These are phyloP conservation scores for Nitzschia putrida DNA, from an alignment of 108 stramenopile genomes.

Conservation along the genomic window DNA sequence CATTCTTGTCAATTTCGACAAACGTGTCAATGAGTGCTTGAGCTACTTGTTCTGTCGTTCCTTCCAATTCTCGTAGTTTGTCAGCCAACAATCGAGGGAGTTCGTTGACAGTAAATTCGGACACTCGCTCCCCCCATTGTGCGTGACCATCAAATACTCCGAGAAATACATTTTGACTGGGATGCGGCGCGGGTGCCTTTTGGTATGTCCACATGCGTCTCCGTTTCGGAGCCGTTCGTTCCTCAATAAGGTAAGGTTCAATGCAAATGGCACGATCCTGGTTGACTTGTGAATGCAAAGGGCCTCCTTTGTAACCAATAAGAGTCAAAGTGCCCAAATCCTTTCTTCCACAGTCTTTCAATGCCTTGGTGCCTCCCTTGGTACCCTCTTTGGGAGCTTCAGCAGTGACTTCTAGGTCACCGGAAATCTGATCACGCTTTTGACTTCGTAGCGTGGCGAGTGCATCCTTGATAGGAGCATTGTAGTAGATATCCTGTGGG, in stretches of 20 bases:
- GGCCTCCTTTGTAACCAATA: conserved; percentile 67
- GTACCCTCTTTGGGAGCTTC: conserved; percentile 3
- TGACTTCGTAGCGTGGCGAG: conserved; percentile 46
- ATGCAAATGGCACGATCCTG: conserved; percentile 66
- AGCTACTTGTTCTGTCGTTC: conserved; percentile 2
- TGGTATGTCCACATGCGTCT: not conserved
- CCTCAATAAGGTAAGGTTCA: conserved; percentile 36
- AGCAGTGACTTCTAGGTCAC: not conserved
- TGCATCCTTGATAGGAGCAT: conserved; percentile 46
- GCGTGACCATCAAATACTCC: conserved; percentile 86
- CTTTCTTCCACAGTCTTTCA: conserved; percentile 34
- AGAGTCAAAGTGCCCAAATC: conserved; percentile 56
- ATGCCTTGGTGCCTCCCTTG: not conserved
- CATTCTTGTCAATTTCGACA: conserved; percentile 61
- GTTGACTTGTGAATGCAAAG: conserved; percentile 55
- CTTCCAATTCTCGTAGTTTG: conserved; percentile 41
- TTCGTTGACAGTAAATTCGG: conserved; percentile 66
- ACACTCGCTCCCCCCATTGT: conserved; percentile 64
- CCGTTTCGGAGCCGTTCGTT: not conserved
- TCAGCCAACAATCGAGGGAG: conserved; percentile 56
- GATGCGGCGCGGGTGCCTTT: not conserved
- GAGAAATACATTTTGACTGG: conserved; percentile 24
- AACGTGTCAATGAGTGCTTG: conserved; percentile 33
- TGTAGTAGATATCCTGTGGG: conserved; percentile 68
- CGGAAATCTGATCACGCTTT: conserved; percentile 9